Percentiles rank a stretch among this genome's conserved stretches.
These are phyloP conservation scores for Periconia digitata DNA, from an alignment of 2,329 filamentous ascomycete species.

Conservation along the genomic window DNA sequence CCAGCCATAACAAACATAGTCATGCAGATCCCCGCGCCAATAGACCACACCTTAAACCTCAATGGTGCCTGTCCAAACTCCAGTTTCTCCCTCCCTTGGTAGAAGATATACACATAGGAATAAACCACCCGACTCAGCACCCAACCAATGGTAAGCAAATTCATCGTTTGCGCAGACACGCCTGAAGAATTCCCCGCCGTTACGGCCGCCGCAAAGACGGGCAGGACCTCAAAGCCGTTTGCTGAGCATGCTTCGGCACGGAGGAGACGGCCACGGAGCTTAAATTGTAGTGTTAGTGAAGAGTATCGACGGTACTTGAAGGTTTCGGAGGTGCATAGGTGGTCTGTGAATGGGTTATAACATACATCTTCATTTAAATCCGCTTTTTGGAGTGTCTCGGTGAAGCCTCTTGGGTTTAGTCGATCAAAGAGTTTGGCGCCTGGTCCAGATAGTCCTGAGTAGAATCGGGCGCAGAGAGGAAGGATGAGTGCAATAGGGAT, in stretches of 20 bases:
- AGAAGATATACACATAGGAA: background rate
- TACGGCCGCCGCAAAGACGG: constrained; percentile 48
- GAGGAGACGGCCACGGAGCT: background rate
- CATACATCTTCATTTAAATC: background rate
- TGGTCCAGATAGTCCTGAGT: background rate
- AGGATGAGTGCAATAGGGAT: background rate
- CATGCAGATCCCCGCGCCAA: background rate
- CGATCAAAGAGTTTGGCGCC: background rate
- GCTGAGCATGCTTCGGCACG: constrained; percentile 49
- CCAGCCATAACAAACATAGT: background rate
- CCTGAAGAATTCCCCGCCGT: constrained; percentile 47
- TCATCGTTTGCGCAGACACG: background rate
- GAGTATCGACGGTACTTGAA: background rate
- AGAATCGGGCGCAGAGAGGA: background rate
- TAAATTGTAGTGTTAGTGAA: background rate
- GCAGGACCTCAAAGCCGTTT: constrained; percentile 51
- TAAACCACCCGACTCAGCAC: background rate
- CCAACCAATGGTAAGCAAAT: background rate
- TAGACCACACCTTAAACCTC: background rate
- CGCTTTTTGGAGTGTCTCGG: background rate
- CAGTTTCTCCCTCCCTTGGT: background rate
- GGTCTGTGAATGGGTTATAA: too few relatives aligned
- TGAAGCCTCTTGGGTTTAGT: background rate
- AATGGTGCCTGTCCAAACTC: background rate
- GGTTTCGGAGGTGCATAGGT: background rate